Percentiles rank a stretch among this genome's conserved stretches.
These are phyloP conservation scores for Cinnamomum chago DNA, from an alignment of 164 flowering plant species.

Conservation along the genomic window DNA sequence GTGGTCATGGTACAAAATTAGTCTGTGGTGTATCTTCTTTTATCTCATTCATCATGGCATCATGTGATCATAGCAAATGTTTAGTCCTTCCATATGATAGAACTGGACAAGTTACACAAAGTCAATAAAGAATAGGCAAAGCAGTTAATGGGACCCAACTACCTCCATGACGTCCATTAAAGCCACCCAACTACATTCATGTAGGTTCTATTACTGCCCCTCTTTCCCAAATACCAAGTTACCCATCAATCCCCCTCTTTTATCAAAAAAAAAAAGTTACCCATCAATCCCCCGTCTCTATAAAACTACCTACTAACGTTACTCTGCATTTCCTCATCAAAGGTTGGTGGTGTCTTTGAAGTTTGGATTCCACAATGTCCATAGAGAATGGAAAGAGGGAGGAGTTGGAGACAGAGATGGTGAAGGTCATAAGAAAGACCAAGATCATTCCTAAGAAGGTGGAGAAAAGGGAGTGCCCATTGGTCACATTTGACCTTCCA, in stretches of 20 bases:
- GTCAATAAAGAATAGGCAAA: neutral
- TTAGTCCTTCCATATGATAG: neutral
- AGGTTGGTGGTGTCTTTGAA: conserved; percentile 12
- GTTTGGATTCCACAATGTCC: conserved; percentile 28
- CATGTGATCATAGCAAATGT: neutral
- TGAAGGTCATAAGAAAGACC: conserved; percentile 35
- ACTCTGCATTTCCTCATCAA: neutral
- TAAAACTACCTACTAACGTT: too few species aligned
- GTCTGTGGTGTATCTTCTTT: neutral
- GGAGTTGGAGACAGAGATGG: conserved; percentile 20
- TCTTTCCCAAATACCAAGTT: neutral
- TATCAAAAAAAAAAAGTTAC: neutral
- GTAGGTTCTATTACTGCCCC: neutral
- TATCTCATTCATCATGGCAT: neutral
- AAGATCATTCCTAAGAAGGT: conserved; percentile 52
- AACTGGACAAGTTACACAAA: neutral
- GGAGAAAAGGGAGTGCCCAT: conserved; percentile 55
- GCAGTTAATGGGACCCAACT: conserved; percentile 2
- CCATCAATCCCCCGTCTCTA: neutral
- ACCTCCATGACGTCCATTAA: neutral
- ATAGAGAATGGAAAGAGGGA: conserved; percentile 9
- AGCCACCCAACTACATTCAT: conserved; percentile 4
- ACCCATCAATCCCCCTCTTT: neutral
- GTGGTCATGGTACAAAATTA: too few species aligned
- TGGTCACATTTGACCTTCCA: conserved; percentile 91